Conservation (phyloP, 768 basidiomycete species). For the Hypsizygus marmoreus region DNA sequence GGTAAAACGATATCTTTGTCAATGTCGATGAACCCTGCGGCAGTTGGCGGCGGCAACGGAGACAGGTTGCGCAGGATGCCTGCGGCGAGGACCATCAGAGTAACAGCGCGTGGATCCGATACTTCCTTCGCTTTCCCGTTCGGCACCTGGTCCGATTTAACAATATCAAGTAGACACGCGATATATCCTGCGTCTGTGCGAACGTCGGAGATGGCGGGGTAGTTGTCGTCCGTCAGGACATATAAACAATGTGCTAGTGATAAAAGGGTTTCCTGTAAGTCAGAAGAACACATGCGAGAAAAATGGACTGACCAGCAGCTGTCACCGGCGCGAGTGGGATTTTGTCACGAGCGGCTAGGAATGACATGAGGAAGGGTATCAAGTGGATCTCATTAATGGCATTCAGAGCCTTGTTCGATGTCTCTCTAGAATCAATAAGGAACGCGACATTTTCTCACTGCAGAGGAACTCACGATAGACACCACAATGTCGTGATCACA, state of each 20-base stretch:
- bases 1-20: slow-evolving; percentile 76
- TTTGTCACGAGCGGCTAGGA: slow-evolving; percentile 69
- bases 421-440: slow-evolving; percentile 62
- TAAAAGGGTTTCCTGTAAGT: too few relatives aligned
- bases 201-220: slow-evolving; percentile 67
- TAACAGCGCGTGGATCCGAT: slow-evolving; percentile 48
- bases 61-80: slow-evolving; percentile 78
- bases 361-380: slow-evolving; percentile 87
- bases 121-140: slow-evolving; percentile 43
- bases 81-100: slow-evolving; percentile 61
- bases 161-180: slow-evolving; percentile 65
- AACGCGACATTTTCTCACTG: not conserved
- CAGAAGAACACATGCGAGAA: too few relatives aligned
- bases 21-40: slow-evolving; percentile 62
- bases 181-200: slow-evolving; percentile 61
- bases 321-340: slow-evolving; percentile 73
- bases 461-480: slow-evolving; percentile 75
- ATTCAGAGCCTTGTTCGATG: slow-evolving; percentile 88
- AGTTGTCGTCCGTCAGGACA: slow-evolving; percentile 90
- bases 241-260: slow-evolving; percentile 85
- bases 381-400: slow-evolving; percentile 83
- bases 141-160: slow-evolving; percentile 35
- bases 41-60: slow-evolving; percentile 71
- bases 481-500: slow-evolving; percentile 91
- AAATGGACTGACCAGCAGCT: slow-evolving; percentile 66